Base-by-base conservation (phyloP, 2,329 filamentous ascomycete genomes). In the Atkinsonella hypoxylon region DNA sequence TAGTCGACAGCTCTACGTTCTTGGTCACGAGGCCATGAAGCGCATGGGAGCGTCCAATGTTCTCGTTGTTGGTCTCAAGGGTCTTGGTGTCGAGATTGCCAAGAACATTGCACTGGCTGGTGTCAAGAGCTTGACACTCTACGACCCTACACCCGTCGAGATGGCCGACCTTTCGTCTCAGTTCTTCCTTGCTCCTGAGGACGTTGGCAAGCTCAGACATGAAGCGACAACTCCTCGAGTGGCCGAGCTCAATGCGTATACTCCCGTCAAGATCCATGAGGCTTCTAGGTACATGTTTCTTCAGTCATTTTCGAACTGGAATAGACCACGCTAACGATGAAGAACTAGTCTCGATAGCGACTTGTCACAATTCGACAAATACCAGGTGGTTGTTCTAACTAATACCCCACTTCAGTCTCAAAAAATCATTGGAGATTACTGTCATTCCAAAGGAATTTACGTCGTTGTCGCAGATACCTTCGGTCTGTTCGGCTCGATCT, bases 101-200 rank as follows among this genome's bases (percentile, higher is more conserved):
- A 98, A 98, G 79, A 98, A 98, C 64, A 89, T 98, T 63, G 93
- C 93, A 53, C 83, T 98, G 60, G 93, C 93, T 60, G 93, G 93
- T 67, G 93, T 98, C 71, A 98, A 98, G 78, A 96, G 90, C 64
- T 74, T 98, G 59, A 93, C 91, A 1, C 79, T 98, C 50, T 88
- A 89, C 74, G 93, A 98, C 65, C 91, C 93, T 45, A 81, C 83
- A 45, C 88, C 88, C 41, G 85, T 87, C 49, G 77, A 83, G 58
- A 85, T 96, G 59, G 78, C 88, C 60, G 93, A 98, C 64, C 82
- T 98, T 34, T 97, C 93, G 40, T 87, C 93, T 42, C 93, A 98
- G 69, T 98, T 98, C 77, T 98, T 98, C 77, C 81, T 98, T 20
- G 88, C 82, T 51, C 77, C 82, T 17, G 81, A 84, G 61, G 93